Base-by-base conservation (phyloP, 176 grass and related monocot species). In the Oryza coarctata region DNA sequence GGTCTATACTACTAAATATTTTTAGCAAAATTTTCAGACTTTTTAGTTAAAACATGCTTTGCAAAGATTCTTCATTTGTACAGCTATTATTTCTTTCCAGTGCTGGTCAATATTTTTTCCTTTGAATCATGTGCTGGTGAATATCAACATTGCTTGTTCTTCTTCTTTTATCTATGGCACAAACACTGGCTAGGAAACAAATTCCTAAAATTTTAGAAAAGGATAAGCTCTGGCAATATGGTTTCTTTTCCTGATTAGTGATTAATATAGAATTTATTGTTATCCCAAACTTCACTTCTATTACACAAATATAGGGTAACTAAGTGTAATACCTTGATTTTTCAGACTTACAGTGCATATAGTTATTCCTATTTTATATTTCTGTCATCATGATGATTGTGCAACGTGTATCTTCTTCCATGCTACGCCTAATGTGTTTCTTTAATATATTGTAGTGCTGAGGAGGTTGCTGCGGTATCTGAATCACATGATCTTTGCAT, bases 401-500 rank as follows among this genome's bases (percentile, higher is more conserved):
- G 36, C 6, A 72, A 0, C 30, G 34, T 68, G 15, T 82, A 33
- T 58, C 5, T 82, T 71, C 23, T 80, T 86, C 70, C 27, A 31
- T 82, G 47, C n/a, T 23, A 32, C 85, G 25, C 68, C 61, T 86
- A 61, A 74, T 82, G 15, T 33, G 58, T 15, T 74, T 12, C 20
- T 23, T 85, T 63, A 32, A 63, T 90, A 68, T 87, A 38, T 72
- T 84, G 66, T 84, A 99, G 96, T 81, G 88, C 87, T 67, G 88
- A 85, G 47, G 85, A 95, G 77, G 91, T 94, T 45, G 87, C 89
- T 58, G 22, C 7, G 9, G 70, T 99, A 74, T 91, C 93, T 88
- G 91, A 92, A 84, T 93, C 87, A 2, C 89, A 94, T 63, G 96
- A 99, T 68, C 96, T 99, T 86, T 99, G 96, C 75, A 85, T 93